Evolutionary conservation across 345 rosid species (phyloP).

Genomic region (Ailanthus altissimus): DNA sequence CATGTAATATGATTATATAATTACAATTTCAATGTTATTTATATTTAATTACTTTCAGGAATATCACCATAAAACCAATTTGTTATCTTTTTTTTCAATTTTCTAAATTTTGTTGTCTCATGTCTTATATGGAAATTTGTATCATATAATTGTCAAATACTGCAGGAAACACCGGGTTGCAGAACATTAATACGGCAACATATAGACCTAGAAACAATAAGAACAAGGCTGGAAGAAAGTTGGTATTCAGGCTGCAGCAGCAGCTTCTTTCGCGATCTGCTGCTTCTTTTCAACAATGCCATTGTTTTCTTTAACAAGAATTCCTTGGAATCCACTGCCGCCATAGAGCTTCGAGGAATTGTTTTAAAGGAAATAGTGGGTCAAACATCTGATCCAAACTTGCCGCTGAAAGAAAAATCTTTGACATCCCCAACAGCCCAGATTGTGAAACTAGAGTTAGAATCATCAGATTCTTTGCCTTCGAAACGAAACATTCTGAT

Average conservation of each 20-base stretch:
- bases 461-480: constrained; percentile 28
- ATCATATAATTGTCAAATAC: neutral
- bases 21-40: neutral
- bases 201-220: constrained; percentile 52
- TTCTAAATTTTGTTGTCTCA: too few species aligned
- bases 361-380: constrained; percentile 45
- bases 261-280: constrained; percentile 56
- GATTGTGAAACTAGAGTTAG: constrained; percentile 23
- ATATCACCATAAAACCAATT: neutral
- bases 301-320: constrained; percentile 41
- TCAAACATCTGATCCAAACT: constrained; percentile 26
- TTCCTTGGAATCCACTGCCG: constrained; percentile 47
- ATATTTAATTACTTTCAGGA: neutral
- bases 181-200: constrained; percentile 50
- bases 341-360: constrained; percentile 45
- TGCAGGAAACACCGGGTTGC: constrained; percentile 56
- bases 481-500: constrained; percentile 38
- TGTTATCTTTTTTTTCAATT: neutral
- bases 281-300: constrained; percentile 62
- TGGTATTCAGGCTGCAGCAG: constrained; percentile 43
- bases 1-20: neutral
- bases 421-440: constrained; percentile 8
- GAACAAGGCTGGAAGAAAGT: constrained; percentile 46
- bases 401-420: constrained; percentile 25
- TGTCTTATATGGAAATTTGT: too few species aligned